Conservation (phyloP, 257 asterid species). For the Solanum sejunctum region DNA sequence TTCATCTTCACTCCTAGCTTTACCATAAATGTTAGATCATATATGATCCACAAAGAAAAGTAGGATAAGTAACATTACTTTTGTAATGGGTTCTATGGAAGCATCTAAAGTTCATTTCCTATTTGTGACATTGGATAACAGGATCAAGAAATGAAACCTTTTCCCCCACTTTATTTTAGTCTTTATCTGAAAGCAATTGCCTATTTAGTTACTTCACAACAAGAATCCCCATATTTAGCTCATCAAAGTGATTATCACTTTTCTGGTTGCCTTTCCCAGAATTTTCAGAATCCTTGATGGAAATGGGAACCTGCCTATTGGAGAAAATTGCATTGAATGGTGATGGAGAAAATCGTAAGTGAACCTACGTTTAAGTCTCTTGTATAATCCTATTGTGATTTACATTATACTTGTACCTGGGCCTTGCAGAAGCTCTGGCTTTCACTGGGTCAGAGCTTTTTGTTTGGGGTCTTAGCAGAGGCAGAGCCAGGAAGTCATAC, state of each 20-base stretch:
- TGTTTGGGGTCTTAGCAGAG: neutral
- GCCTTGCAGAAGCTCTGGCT: neutral
- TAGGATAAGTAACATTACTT: neutral
- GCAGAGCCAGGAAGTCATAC: neutral
- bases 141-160: neutral
- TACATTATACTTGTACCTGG: neutral
- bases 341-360: conserved; percentile 67
- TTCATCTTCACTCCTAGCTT: neutral
- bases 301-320: conserved; percentile 84
- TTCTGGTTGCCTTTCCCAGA: conserved; percentile 32
- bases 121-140: neutral
- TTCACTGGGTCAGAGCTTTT: neutral
- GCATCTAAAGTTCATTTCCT: neutral
- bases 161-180: neutral
- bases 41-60: neutral
- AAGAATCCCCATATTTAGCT: neutral
- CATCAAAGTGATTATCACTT: neutral
- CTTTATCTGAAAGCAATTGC: neutral
- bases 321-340: conserved; percentile 64
- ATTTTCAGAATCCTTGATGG: conserved; percentile 87
- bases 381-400: neutral
- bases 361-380: neutral
- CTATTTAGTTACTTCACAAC: neutral
- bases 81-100: neutral
- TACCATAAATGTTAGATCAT: neutral